Conservation (phyloP, 306 rosid species). For the Cucurbita argyrosperma region DNA sequence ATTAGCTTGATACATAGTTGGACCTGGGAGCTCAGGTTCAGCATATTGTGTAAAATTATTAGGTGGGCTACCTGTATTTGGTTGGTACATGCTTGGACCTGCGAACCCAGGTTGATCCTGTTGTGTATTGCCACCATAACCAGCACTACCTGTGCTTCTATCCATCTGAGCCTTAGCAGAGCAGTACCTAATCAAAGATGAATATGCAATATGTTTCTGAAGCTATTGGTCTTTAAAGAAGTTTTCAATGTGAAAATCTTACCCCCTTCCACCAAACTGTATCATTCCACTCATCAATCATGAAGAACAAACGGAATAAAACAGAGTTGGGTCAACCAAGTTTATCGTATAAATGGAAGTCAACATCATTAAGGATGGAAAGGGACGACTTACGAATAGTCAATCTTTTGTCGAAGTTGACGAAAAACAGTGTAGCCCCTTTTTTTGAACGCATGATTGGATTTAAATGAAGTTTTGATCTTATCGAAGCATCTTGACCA, state of each 20-base stretch:
- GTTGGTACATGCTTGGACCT: constrained; percentile 8
- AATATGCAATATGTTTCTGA: neutral
- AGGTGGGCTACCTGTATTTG: neutral
- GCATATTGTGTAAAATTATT: too few species aligned
- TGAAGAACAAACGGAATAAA: neutral
- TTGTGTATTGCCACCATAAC: constrained; percentile 7
- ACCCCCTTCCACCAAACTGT: neutral
- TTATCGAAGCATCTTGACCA: too few species aligned
- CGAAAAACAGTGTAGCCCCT: neutral
- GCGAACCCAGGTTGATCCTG: constrained; percentile 6
- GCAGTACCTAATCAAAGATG: neutral
- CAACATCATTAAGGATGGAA: neutral
- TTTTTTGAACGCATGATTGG: neutral
- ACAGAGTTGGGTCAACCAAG: neutral
- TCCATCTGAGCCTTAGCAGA: constrained; percentile 1
- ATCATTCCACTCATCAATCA: neutral
- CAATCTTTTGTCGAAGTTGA: neutral
- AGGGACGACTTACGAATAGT: neutral
- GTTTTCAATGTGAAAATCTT: neutral
- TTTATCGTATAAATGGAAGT: neutral
- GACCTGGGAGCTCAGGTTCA: neutral
- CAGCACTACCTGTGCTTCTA: neutral
- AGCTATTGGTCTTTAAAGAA: neutral
- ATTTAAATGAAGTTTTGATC: neutral
- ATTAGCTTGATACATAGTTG: constrained; percentile 11